Evolutionary conservation across 176 grass and related monocot genomes (phyloP).

Genomic region (Rhynchospora pubera): DNA sequence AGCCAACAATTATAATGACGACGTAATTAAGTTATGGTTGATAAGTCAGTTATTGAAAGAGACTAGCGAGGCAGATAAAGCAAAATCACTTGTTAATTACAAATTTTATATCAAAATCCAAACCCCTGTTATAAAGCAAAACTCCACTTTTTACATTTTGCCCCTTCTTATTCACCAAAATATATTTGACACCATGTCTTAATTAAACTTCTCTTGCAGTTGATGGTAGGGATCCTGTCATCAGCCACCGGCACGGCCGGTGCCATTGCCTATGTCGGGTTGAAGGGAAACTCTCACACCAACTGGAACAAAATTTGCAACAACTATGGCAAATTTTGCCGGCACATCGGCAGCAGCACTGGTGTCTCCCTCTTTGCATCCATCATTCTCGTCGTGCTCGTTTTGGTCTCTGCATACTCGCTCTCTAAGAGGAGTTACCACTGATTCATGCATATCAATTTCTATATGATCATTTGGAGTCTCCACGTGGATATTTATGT

Average conservation of each 20-base stretch:
- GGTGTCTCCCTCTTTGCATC: constrained; percentile 37
- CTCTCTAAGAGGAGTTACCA: constrained; percentile 47
- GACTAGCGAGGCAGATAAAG: background rate
- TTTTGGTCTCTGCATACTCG: constrained; percentile 35
- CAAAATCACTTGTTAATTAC: background rate
- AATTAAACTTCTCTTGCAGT: constrained; percentile 25
- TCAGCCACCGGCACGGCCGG: constrained; percentile 54
- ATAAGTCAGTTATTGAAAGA: background rate
- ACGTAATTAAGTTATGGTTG: background rate
- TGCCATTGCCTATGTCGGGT: constrained; percentile 49
- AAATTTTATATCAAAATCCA: background rate
- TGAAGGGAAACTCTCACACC: constrained; percentile 62
- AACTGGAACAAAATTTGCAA: constrained; percentile 58
- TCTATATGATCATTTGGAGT: background rate
- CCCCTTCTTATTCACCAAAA: background rate
- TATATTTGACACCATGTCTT: background rate
- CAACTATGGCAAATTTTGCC: constrained; percentile 54
- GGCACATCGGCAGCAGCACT: constrained; percentile 30
- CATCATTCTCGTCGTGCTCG: constrained; percentile 43
- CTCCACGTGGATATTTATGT: background rate
- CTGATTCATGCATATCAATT: background rate
- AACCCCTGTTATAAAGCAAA: background rate
- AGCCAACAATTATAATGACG: background rate
- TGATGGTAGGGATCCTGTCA: constrained; percentile 57
- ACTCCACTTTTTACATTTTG: background rate